A percentile compares a stretch with the other conserved stretches of the same genome.
phyloP scores from a whole-genome alignment of 306 rosid genomes.

The Pterocarpus santalinus region DNA sequence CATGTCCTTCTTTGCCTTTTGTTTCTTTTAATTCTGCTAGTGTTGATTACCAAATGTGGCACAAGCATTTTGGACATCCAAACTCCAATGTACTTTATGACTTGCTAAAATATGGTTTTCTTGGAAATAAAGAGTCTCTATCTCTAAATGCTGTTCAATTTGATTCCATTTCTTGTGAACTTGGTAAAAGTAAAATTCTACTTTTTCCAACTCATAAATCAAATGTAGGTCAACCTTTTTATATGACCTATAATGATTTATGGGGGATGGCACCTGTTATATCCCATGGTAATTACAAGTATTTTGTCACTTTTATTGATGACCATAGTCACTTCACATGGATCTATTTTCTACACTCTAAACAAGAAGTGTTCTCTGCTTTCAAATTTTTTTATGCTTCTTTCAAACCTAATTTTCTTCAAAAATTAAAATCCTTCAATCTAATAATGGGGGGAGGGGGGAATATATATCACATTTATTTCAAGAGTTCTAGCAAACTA shows the following conservation, averaged over 20 bases:
- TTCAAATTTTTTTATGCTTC: neutral
- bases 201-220: no score
- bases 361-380: no score
- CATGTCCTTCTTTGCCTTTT: neutral
- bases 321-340: no score
- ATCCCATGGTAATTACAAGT: no score
- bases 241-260: no score
- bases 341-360: no score
- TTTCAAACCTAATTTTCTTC: neutral
- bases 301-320: no score
- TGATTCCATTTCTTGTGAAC: neutral
- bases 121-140: neutral
- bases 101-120: neutral
- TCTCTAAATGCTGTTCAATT: slow-evolving; percentile 2
- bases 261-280: no score
- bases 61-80: slow-evolving; percentile 12
- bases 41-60: neutral
- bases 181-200: no score
- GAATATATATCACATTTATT: slow-evolving; percentile 17
- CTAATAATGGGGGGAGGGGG: neutral
- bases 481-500: neutral
- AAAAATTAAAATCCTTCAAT: no score
- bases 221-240: no score
- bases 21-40: neutral
- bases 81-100: slow-evolving; percentile 5